Percentiles rank a stretch among this genome's conserved stretches.
phyloP scores from a whole-genome alignment of 352 stramenopile species.

The Phytophthora aleatoria region DNA sequence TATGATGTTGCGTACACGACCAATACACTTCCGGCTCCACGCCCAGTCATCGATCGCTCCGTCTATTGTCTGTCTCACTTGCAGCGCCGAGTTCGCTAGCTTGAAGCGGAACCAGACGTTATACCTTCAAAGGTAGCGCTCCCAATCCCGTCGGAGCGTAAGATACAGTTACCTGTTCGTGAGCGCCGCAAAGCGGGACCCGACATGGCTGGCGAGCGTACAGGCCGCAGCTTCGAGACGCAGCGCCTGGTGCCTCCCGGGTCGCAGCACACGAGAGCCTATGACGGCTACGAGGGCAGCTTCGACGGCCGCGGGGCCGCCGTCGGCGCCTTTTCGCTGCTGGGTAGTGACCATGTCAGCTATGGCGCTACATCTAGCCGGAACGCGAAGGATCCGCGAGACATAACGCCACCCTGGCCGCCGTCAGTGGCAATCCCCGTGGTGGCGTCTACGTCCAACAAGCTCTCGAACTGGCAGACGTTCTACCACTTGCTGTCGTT shows the following conservation, averaged over 20 bases:
- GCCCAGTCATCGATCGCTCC: slow-evolving; percentile 14
- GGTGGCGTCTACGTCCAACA: slow-evolving; percentile 14
- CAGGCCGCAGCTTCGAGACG: slow-evolving; percentile 36
- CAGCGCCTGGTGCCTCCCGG: slow-evolving; percentile 39
- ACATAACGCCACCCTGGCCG: slow-evolving; percentile 16
- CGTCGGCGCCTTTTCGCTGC: slow-evolving; percentile 23
- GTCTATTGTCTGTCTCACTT: slow-evolving; percentile 30
- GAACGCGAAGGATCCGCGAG: slow-evolving; percentile 18
- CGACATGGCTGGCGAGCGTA: slow-evolving; percentile 23
- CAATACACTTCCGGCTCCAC: not conserved
- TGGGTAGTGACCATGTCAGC: slow-evolving; percentile 5
- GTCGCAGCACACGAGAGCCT: slow-evolving; percentile 23
- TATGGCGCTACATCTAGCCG: slow-evolving; percentile 24
- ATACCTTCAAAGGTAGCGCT: slow-evolving; percentile 20
- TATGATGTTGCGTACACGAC: slow-evolving; percentile 11
- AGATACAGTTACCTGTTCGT: slow-evolving; percentile 5
- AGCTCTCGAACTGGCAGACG: slow-evolving; percentile 65
- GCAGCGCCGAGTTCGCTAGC: slow-evolving; percentile 4
- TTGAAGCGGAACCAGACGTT: slow-evolving; percentile 9
- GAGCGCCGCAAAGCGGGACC: slow-evolving; percentile 8
- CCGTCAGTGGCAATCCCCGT: slow-evolving; percentile 18
- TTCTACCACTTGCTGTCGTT: slow-evolving; percentile 77
- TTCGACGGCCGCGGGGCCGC: slow-evolving; percentile 31
- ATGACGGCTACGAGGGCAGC: slow-evolving; percentile 32
- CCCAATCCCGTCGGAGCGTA: slow-evolving; percentile 22